Conservation (phyloP, 139 green algal genomes). For the Nannochloris sp. region DNA sequence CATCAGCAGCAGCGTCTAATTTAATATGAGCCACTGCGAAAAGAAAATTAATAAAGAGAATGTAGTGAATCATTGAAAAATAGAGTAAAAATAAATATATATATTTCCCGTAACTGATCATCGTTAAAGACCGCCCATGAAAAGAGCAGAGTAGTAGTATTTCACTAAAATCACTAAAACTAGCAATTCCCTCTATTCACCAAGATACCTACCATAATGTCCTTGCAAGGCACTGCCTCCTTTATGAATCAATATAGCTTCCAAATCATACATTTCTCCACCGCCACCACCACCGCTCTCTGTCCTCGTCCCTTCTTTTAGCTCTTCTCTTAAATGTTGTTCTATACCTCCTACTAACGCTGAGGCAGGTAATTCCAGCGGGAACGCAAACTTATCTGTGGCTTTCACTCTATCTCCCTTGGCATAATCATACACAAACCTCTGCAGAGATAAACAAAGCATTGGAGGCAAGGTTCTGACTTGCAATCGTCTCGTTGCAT, state of each 20-base stretch:
- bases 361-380: constrained; percentile 53
- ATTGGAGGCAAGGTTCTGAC: constrained; percentile 67
- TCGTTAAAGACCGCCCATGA: too few relatives aligned
- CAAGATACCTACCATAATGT: constrained; percentile 64
- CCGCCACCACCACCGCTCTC: neutral
- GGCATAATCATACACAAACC: constrained; percentile 85
- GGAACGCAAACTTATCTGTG: constrained; percentile 70
- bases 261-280: constrained; percentile 52
- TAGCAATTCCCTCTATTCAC: neutral
- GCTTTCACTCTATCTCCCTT: constrained; percentile 73
- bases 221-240: constrained; percentile 62
- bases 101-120: too few relatives aligned
- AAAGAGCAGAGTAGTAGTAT: too few relatives aligned
- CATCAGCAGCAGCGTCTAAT: constrained; percentile 29
- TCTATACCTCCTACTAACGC: constrained; percentile 27
- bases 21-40: constrained; percentile 40
- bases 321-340: too few relatives aligned
- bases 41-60: neutral
- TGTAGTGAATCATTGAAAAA: neutral
- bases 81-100: neutral
- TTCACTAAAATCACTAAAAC: too few relatives aligned
- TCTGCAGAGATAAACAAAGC: constrained; percentile 79
- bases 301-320: neutral
- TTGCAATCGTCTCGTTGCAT: constrained; percentile 61
- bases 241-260: constrained; percentile 80